Evolutionary conservation across 139 green algal genomes (phyloP).

Genomic region (Gonium pectorale): DNA sequence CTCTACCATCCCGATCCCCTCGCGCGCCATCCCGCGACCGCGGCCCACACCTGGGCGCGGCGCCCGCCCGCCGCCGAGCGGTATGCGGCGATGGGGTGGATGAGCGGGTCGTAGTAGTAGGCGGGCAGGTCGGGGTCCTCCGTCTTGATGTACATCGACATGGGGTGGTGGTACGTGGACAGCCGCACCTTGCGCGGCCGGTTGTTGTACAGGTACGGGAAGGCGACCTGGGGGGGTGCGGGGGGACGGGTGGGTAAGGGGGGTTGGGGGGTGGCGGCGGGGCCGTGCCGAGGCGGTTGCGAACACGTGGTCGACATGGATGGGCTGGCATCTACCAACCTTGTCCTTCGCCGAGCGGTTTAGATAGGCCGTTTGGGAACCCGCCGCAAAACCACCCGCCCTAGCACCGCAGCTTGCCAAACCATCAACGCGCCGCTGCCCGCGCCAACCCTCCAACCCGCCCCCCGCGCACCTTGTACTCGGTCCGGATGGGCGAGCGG

Average conservation of each 20-base stretch:
- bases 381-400: too few species aligned
- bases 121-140: constrained; percentile 99
- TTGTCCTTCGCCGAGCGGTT: too few species aligned
- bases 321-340: too few species aligned
- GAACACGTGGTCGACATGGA: too few species aligned
- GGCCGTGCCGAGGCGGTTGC: too few species aligned
- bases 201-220: constrained; percentile 99
- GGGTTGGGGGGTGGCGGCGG: too few species aligned
- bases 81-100: constrained; percentile 98
- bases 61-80: constrained; percentile 52
- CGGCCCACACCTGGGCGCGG: constrained; percentile 1
- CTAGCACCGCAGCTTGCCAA: too few species aligned
- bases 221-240: constrained; percentile 78
- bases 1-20: too few species aligned
- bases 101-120: constrained; percentile 99
- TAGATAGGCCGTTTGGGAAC: too few species aligned
- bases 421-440: too few species aligned
- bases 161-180: constrained; percentile 92
- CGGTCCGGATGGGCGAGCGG: constrained; percentile 76
- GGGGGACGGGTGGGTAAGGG: not conserved
- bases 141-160: constrained; percentile 99
- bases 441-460: too few species aligned
- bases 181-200: constrained; percentile 94
- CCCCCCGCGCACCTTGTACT: constrained; percentile 87
- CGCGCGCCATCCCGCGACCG: too few species aligned